A percentile compares a stretch with the other conserved stretches of the same genome.
Conservation (phyloP, 1,284 basidiomycete species). For the Cryptococcus neoformans region DNA sequence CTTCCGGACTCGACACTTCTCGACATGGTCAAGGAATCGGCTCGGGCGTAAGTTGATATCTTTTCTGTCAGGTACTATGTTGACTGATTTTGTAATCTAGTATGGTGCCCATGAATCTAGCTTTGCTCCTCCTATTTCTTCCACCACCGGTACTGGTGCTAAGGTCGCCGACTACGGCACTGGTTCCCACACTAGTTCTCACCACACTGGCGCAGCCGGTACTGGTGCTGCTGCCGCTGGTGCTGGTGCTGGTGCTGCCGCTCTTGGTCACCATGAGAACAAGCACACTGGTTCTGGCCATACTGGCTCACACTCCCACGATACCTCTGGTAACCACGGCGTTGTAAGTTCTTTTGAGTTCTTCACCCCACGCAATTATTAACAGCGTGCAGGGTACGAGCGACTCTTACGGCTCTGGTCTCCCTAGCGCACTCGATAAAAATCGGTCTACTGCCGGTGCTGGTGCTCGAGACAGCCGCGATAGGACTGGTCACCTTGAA, state of each 20-base stretch:
- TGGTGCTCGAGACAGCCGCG: neutral
- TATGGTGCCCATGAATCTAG: no score
- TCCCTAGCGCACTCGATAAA: neutral
- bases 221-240: neutral
- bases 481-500: slow-evolving; percentile 21
- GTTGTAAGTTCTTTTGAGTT: no score
- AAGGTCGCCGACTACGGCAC: slow-evolving; percentile 1
- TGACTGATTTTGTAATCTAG: no score
- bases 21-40: neutral
- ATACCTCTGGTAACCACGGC: neutral
- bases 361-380: no score
- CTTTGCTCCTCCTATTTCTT: no score
- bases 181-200: neutral
- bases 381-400: neutral
- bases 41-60: no score
- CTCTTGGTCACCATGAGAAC: no score
- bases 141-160: neutral
- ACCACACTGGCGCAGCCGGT: neutral
- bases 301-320: neutral
- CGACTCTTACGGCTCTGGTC: neutral
- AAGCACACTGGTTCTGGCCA: neutral
- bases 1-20: neutral
- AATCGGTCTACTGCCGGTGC: neutral
- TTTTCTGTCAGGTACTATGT: no score
- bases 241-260: neutral